Conservation (phyloP, 2,329 filamentous ascomycete genomes). For the Ophiostoma ips region DNA sequence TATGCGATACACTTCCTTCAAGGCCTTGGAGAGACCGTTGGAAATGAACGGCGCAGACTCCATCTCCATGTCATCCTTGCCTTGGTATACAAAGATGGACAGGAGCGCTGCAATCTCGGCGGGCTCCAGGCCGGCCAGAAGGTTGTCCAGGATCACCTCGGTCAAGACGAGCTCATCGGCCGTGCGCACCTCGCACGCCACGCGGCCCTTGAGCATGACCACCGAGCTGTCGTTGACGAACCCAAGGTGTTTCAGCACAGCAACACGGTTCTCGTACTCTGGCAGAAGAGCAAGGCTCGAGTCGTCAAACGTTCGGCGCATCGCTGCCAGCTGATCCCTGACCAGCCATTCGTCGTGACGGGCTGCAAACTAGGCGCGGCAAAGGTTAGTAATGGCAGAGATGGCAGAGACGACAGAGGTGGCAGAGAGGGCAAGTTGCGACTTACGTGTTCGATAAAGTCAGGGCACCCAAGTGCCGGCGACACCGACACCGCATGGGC, state of each 20-base stretch:
- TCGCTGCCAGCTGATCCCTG: slow-evolving; percentile 77
- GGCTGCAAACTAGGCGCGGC: slow-evolving; percentile 50
- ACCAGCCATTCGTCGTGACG: slow-evolving; percentile 95
- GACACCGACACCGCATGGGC: slow-evolving; percentile 47
- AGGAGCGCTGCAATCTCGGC: slow-evolving; percentile 92
- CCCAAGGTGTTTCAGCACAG: slow-evolving; percentile 77
- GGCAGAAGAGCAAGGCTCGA: slow-evolving; percentile 92
- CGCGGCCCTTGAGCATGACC: slow-evolving; percentile 94
- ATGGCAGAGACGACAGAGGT: neutral
- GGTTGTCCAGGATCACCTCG: slow-evolving; percentile 91
- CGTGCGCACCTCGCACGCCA: slow-evolving; percentile 95
- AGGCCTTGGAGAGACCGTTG: slow-evolving; percentile 65
- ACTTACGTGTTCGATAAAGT: slow-evolving; percentile 79
- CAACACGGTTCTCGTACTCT: slow-evolving; percentile 90
- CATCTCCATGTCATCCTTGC: slow-evolving; percentile 51
- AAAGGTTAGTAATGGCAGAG: neutral
- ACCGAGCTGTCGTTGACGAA: slow-evolving; percentile 81
- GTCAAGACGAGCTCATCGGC: slow-evolving; percentile 93
- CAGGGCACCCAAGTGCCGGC: slow-evolving; percentile 53
- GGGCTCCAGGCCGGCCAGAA: slow-evolving; percentile 86
- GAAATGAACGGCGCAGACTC: slow-evolving; percentile 68
- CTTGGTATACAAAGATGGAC: slow-evolving; percentile 93
- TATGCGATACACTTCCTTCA: slow-evolving; percentile 75
- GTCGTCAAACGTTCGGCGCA: slow-evolving; percentile 83
- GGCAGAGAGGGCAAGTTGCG: neutral